Conservation (phyloP, 1,284 basidiomycete genomes). For the Anthracocystis walkeri region DNA sequence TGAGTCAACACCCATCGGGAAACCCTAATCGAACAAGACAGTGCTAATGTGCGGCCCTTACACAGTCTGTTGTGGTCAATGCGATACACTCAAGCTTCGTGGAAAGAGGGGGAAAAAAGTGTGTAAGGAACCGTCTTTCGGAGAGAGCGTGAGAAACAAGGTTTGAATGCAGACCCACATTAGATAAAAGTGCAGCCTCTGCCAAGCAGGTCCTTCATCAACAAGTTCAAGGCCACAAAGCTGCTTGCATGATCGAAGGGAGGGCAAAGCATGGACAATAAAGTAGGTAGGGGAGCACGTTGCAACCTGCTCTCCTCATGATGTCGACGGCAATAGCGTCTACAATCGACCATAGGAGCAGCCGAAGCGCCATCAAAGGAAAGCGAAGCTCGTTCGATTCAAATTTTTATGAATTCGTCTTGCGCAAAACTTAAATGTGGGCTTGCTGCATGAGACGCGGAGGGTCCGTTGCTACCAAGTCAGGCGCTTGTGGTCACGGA, state of each 20-base stretch:
- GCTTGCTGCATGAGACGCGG: not conserved
- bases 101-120: not conserved
- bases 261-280: not conserved
- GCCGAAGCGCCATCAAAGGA: not conserved
- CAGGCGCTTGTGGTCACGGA: not conserved
- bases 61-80: not conserved
- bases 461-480: not conserved
- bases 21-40: not conserved
- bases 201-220: not conserved
- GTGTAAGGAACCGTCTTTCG: not conserved
- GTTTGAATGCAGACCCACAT: slow-evolving; percentile 25
- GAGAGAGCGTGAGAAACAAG: slow-evolving; percentile 38
- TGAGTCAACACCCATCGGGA: slow-evolving; percentile 12
- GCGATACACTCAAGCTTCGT: slow-evolving; percentile 2
- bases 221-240: not conserved
- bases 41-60: slow-evolving; percentile 4
- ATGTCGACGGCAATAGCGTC: not conserved
- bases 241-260: not conserved
- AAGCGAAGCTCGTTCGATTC: not conserved
- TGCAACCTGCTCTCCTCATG: not conserved
- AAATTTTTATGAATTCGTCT: not conserved
- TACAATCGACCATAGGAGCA: not conserved
- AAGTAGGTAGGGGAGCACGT: not conserved
- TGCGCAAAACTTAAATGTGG: slow-evolving; percentile 1
- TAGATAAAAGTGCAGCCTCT: not conserved